Evolutionary conservation across 2,329 filamentous ascomycete genomes (phyloP), one percentile per base, ranked within the genome.

Genomic region (Kalmusia sp.): DNA sequence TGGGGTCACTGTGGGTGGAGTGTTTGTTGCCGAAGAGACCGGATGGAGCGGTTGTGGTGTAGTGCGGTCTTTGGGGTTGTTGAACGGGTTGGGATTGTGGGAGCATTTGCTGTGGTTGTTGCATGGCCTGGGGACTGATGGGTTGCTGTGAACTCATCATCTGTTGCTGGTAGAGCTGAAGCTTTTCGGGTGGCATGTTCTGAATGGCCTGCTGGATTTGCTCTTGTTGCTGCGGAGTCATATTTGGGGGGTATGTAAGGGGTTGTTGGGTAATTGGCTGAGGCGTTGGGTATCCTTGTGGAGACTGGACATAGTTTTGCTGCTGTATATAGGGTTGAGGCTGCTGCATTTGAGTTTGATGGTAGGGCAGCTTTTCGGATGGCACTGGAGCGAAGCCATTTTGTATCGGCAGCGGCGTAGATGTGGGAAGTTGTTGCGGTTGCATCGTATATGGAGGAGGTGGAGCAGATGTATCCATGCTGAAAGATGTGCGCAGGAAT

Each of bases 161-260:
- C 47, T 68, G 64, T 47, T 72, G 69, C 48, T 70, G 68, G 21
- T 65, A 46, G 37, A 66, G 58, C 39, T 70, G 64, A 5, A 69
- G 49, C 43, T 72, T 71, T 41, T 72, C 68, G 8, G 67, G 66
- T 31, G 69, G 66, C 57, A 71, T 63, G 28, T 58, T 63, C 34
- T 68, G 64, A 12, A 70, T 49, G n/a, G 67, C 58, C 37, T 65
- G 61, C 49, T 72, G 66, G 2, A 68, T 58, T 52, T 70, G 67
- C 33, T 68, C 63, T 24, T 67, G 48, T 38, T 71, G 65, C 33
- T 69, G 61, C n/a, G 61, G 51, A 2, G 63, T 64, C 57, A 70
- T 66, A 15, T 57, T 67, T 19, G 55, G 54, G 7, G 61, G 39
- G 44, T 62, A 65, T 45, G 65, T 63, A 11, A 58, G 58, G 12